A percentile compares a stretch with the other conserved stretches of the same genome.
These are phyloP conservation scores for Eucalyptus fibrosa DNA, from an alignment of 345 rosid species.

Conservation along the genomic window DNA sequence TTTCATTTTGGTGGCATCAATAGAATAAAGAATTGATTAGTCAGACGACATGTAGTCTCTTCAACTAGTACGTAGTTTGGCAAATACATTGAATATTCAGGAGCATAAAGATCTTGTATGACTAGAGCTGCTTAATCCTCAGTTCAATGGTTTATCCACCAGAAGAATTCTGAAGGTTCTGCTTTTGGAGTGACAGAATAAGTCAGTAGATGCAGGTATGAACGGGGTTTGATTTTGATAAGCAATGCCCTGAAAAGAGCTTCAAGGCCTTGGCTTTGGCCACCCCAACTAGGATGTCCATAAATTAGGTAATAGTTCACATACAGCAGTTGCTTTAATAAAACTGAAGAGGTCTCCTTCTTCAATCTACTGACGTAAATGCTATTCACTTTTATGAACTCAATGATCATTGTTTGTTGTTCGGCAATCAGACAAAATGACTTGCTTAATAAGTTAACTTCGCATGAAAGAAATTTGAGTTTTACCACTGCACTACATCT, in stretches of 20 bases:
- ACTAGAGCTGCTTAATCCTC: neutral
- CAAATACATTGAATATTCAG: neutral
- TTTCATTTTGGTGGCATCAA: neutral
- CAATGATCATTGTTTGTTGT: neutral
- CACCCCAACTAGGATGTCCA: neutral
- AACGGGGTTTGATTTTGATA: neutral
- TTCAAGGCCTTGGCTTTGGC: neutral
- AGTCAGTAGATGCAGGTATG: neutral
- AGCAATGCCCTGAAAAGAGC: neutral
- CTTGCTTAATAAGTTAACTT: neutral
- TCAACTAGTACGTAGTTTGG: neutral
- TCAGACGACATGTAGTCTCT: neutral
- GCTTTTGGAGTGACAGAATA: neutral
- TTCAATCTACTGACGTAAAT: neutral
- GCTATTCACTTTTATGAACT: neutral
- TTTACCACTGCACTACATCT: conserved; percentile 61
- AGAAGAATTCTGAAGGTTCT: neutral
- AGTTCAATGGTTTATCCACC: neutral
- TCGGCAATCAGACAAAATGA: neutral
- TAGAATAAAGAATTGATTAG: neutral
- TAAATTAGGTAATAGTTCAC: neutral
- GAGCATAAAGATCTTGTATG: neutral
- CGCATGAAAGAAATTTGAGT: neutral
- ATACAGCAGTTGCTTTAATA: neutral
- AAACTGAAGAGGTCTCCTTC: neutral